Base-by-base conservation (phyloP, 2,329 filamentous ascomycete species). In the Trichoderma koningii region DNA sequence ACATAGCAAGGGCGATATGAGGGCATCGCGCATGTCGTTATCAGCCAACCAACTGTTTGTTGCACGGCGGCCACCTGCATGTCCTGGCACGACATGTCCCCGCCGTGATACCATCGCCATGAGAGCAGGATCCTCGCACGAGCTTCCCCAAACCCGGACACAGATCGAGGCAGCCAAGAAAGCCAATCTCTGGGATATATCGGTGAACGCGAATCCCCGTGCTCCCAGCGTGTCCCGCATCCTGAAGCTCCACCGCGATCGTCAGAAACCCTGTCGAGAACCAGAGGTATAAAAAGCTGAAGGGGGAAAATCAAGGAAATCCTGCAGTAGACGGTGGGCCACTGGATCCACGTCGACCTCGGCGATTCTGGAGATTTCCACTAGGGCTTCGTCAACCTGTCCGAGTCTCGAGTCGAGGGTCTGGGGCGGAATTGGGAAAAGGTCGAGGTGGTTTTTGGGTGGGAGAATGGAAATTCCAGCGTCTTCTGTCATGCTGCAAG, bases 281-380 rank as follows among this genome's bases (percentile, higher is more conserved):
- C 19, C 26, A 63, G 14, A 15, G n/a, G 30, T 26, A 53, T 47
- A 21, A 50, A 63, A 44, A 50, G 56, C 47, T 60, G 50, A 26
- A 55, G 60, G 17, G 41, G 41, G 41, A n/a, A 55, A 53, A 63
- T 63, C 60, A 63, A 53, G 60, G 60, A 63, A 63, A 55, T 47
- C 41, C 21, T 45, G 19, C 7, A 53, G 38, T 48, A 45, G 26
- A 14, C 26, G 15, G 41, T 38, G 50, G 50, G 48, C 19, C 41
- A 9, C 23, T 26, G 60, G 50, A 15, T 38, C 60, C 50, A 38
- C 50, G 50, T 38, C 34, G 26, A 17, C 50, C 28, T 55, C 41
- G 41, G 60, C n/a, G 38, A 42, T 47, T 55, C 38, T 63, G 50
- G 48, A 28, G 15, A 53, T 23, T 19, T 45, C 12, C 23, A 26